phyloP scores from a whole-genome alignment of 2,329 filamentous ascomycete genomes.

The Apiospora arundinis region DNA sequence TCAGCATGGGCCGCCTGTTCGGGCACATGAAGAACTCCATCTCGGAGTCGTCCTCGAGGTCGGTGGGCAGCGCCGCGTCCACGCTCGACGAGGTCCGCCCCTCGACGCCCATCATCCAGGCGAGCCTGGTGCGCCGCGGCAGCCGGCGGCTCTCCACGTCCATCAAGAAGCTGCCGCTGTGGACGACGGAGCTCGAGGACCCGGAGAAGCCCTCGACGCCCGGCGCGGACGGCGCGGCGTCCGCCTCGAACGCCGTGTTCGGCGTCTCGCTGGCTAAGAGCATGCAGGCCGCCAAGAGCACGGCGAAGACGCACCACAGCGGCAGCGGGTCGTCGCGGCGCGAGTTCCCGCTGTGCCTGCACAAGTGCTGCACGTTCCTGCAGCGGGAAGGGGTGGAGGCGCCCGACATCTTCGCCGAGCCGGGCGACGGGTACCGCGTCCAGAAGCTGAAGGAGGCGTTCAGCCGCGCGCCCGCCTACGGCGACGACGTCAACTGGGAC shows the following conservation, averaged over 20 bases:
- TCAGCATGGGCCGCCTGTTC: conserved; percentile 33
- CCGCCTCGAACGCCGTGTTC: conserved; percentile 42
- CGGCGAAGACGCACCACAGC: conserved; percentile 47
- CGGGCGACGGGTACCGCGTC: conserved; percentile 42
- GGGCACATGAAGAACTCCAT: conserved; percentile 35
- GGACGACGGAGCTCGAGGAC: conserved; percentile 38
- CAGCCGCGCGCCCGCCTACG: conserved; percentile 44
- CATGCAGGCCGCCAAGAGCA: conserved; percentile 47
- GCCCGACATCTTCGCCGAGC: conserved; percentile 47
- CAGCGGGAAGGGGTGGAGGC: conserved; percentile 42
- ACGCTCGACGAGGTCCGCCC: conserved; percentile 26
- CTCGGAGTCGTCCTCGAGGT: conserved; percentile 29
- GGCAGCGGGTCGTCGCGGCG: conserved; percentile 43
- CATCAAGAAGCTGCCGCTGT: conserved; percentile 41
- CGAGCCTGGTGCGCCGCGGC: conserved; percentile 37
- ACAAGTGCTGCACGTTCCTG: conserved; percentile 48
- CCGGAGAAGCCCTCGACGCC: conserved; percentile 30
- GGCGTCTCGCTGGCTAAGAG: conserved; percentile 48
- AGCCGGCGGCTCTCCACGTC: conserved; percentile 41
- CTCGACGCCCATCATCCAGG: conserved; percentile 36
- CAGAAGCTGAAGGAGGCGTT: conserved; percentile 46
- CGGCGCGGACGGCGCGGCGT: conserved; percentile 14
- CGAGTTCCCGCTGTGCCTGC: conserved; percentile 50
- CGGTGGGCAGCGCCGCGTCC: background rate
- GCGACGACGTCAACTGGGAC: conserved; percentile 45